Percentiles rank a stretch among this genome's conserved stretches.
Evolutionary conservation across 352 stramenopile species (phyloP).

Genomic region (Pythium monospermum): DNA sequence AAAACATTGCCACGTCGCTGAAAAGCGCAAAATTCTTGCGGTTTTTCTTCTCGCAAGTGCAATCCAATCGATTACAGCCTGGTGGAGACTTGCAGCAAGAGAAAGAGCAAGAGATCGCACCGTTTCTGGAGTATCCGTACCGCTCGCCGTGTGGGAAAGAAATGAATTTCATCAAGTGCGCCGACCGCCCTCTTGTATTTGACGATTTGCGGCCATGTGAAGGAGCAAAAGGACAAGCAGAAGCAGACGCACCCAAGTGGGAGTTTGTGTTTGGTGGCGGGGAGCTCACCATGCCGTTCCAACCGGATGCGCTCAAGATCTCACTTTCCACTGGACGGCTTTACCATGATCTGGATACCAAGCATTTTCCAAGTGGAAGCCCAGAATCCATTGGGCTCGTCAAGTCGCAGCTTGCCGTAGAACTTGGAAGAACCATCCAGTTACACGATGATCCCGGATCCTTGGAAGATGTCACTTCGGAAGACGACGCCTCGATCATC

Average conservation of each 20-base stretch:
- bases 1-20: constrained; percentile 82
- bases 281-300: constrained; percentile 47
- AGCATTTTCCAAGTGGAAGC: constrained; percentile 30
- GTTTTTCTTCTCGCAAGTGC: constrained; percentile 78
- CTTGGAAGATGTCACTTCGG: not conserved
- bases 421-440: constrained; percentile 54
- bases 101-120: constrained; percentile 16
- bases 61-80: constrained; percentile 22
- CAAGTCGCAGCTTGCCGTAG: constrained; percentile 67
- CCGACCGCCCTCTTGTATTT: constrained; percentile 73
- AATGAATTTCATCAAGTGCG: constrained; percentile 87
- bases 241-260: constrained; percentile 25
- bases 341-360: constrained; percentile 64
- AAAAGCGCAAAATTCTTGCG: constrained; percentile 79
- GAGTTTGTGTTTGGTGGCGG: constrained; percentile 53
- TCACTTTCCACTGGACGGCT: constrained; percentile 61
- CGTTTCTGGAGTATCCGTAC: constrained; percentile 67
- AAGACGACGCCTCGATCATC: constrained; percentile 21
- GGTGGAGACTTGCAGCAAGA: not conserved
- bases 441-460: constrained; percentile 26
- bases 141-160: constrained; percentile 74
- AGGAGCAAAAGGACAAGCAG: too few species aligned
- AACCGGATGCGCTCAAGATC: constrained; percentile 48
- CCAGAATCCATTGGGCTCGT: constrained; percentile 45
- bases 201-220: constrained; percentile 55